Percentiles rank a stretch among this genome's conserved stretches.
phyloP scores from a whole-genome alignment of 1,139 yeast genomes.

The Meyerozyma smithsonii region DNA sequence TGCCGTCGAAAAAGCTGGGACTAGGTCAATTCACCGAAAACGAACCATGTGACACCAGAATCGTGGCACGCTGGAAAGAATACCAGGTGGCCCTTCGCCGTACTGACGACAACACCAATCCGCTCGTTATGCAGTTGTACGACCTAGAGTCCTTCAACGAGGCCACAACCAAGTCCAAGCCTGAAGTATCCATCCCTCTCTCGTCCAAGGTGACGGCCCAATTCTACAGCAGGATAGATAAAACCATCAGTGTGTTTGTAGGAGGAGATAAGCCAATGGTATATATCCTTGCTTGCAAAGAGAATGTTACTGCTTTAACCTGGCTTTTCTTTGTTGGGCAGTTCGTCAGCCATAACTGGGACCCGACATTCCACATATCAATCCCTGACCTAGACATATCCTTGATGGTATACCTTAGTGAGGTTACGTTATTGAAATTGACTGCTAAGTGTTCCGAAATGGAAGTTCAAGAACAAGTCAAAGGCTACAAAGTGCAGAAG shows the following conservation, averaged over 20 bases:
- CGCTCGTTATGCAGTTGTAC: slow-evolving; percentile 60
- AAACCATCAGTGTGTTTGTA: slow-evolving; percentile 54
- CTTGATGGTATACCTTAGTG: slow-evolving; percentile 40
- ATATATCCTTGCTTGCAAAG: slow-evolving; percentile 53
- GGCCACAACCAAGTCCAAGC: slow-evolving; percentile 18
- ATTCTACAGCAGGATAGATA: slow-evolving; percentile 65
- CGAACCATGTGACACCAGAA: slow-evolving; percentile 48
- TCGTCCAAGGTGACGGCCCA: slow-evolving; percentile 30
- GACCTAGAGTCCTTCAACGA: slow-evolving; percentile 29
- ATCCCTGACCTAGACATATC: slow-evolving; percentile 51
- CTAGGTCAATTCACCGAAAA: slow-evolving; percentile 29
- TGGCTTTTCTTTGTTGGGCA: slow-evolving; percentile 62
- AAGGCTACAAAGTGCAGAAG: slow-evolving; percentile 34
- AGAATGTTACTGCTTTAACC: slow-evolving; percentile 46
- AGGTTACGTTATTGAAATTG: slow-evolving; percentile 14
- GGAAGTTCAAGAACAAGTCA: slow-evolving; percentile 11
- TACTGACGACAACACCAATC: slow-evolving; percentile 43
- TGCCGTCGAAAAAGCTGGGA: slow-evolving; percentile 12
- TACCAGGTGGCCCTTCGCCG: slow-evolving; percentile 62
- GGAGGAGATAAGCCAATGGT: slow-evolving; percentile 16
- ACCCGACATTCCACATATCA: slow-evolving; percentile 27
- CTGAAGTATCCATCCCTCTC: slow-evolving; percentile 21
- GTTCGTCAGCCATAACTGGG: slow-evolving; percentile 27
- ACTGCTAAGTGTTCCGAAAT: slow-evolving; percentile 6
- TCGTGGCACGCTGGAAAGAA: slow-evolving; percentile 75